A percentile compares a stretch with the other conserved stretches of the same genome.
These are phyloP conservation scores for Saprolegnia parasitica DNA, from an alignment of 352 stramenopile species.

Conservation along the genomic window DNA sequence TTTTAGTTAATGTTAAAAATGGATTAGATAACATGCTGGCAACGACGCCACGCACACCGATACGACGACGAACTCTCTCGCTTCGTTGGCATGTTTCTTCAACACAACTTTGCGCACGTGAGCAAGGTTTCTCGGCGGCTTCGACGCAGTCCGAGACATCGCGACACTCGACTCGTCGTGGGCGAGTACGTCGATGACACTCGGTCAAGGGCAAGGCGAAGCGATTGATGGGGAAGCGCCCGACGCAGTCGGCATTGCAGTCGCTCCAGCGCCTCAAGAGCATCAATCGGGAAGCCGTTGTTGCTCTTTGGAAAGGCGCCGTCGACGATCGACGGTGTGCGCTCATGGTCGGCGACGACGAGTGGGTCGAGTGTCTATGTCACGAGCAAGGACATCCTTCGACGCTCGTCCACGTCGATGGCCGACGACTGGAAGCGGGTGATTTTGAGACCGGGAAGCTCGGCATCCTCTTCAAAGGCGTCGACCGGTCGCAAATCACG, in stretches of 20 bases:
- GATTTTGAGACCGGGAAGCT: constrained; percentile 61
- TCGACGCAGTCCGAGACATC: constrained; percentile 73
- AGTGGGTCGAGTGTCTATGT: constrained; percentile 74
- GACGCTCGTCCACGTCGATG: constrained; percentile 26
- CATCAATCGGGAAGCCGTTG: not conserved
- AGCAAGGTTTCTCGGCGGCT: constrained; percentile 75
- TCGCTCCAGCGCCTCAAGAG: not conserved
- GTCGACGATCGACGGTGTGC: not conserved
- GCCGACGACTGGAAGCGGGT: constrained; percentile 34
- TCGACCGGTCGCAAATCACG: constrained; percentile 62
- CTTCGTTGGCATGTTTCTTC: constrained; percentile 79
- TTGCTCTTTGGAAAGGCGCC: not conserved
- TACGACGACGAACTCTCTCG: too few species aligned
- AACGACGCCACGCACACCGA: too few species aligned
- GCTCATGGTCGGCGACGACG: constrained; percentile 45
- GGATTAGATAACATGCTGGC: too few species aligned
- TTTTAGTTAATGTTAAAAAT: too few species aligned
- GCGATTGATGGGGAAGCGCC: constrained; percentile 16
- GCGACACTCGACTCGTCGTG: constrained; percentile 66
- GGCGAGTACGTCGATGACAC: constrained; percentile 22
- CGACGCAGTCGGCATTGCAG: constrained; percentile 14
- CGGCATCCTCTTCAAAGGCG: constrained; percentile 71
- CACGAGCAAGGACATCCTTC: constrained; percentile 42
- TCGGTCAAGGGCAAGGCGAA: constrained; percentile 26
- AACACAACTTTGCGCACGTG: constrained; percentile 84